Evolutionary conservation across 2,329 filamentous ascomycete genomes (phyloP), one percentile per base, ranked within the genome.

Genomic region (Penicillium hesseltinei): DNA sequence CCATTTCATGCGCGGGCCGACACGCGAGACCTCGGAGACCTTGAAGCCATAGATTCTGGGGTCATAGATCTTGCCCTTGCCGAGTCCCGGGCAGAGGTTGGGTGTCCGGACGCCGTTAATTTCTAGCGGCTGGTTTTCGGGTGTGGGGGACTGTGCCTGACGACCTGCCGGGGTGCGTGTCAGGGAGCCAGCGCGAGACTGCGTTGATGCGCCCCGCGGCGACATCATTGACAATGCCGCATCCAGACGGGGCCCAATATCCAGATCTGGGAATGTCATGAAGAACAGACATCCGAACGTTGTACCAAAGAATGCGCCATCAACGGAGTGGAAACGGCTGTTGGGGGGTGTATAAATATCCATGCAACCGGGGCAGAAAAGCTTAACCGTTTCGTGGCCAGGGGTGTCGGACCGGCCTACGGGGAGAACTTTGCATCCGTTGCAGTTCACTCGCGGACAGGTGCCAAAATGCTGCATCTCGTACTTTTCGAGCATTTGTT

Each of bases 401-500:
- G 94, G 93, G 47, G 93, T 94, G 75, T 99, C 94, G 57, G 91
- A 96, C 60, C 94, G 84, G 38, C 94, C 94, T 21, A 99, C 93
- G 1, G 94, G 94, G 5, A 99, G 83, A 15, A 96, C 94, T 69
- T 93, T 89, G 63, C 91, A 90, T 59, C 90, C 88, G 68, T 92
- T 89, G 82, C 94, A 99, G 77, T 93, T 87, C 58, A 93, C 95
- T 58, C 94, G 86, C n/a, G 94, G 94, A 74, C 94, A 99, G 66
- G 89, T 88, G 52, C 94, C 94, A 72, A 99, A 99, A 78, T 99
- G 93, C 60, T 92, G 90, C 48, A 96, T 83, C 76, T 97, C 93
- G 80, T 97, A 99, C 76, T 99, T 99, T 77, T 99, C 94, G 62
- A 92, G 91, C 94, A 99, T 99, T 74, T 97, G 92, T 77, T 97